Conservation (phyloP, 768 basidiomycete species). For the Rhodotorula diobovata region DNA sequence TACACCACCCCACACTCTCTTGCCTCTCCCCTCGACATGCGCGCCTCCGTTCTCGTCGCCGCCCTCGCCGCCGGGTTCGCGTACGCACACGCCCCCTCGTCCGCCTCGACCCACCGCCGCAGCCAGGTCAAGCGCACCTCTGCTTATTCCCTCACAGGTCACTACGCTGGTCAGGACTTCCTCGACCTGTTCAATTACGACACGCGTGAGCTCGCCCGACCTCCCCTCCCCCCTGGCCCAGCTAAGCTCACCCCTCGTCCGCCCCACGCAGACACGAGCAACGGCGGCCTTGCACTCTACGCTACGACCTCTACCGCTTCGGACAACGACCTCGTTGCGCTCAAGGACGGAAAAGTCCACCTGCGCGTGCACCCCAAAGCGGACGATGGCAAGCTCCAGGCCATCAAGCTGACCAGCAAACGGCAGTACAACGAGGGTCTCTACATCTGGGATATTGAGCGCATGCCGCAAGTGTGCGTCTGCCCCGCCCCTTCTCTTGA, state of each 20-base stretch:
- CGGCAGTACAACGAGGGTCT: constrained; percentile 14
- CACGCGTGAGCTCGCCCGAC: not conserved
- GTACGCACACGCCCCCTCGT: not conserved
- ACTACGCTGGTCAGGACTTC: constrained; percentile 13
- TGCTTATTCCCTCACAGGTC: constrained; percentile 6
- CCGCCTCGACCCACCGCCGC: not conserved
- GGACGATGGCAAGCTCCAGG: not conserved
- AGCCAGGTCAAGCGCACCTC: not conserved
- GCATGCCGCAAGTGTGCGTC: constrained; percentile 14
- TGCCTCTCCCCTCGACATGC: not conserved
- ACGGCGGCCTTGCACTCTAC: constrained; percentile 25
- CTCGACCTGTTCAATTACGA: constrained; percentile 20
- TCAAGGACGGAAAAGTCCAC: constrained; percentile 24
- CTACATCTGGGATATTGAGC: constrained; percentile 17
- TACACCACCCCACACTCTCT: not conserved
- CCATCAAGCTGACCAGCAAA: constrained; percentile 18
- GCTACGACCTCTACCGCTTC: constrained; percentile 12
- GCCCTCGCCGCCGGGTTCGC: constrained; percentile 1
- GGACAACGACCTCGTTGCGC: constrained; percentile 11
- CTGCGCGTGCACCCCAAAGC: constrained; percentile 10
- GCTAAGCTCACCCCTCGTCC: not conserved
- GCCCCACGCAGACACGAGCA: not conserved
- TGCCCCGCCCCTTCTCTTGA: not conserved
- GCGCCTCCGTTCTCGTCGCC: constrained; percentile 1
- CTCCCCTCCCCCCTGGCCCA: not conserved